A percentile compares a stretch with the other conserved stretches of the same genome.
Evolutionary conservation across 108 stramenopile genomes (phyloP).

Genomic region (Nitzschia palea): DNA sequence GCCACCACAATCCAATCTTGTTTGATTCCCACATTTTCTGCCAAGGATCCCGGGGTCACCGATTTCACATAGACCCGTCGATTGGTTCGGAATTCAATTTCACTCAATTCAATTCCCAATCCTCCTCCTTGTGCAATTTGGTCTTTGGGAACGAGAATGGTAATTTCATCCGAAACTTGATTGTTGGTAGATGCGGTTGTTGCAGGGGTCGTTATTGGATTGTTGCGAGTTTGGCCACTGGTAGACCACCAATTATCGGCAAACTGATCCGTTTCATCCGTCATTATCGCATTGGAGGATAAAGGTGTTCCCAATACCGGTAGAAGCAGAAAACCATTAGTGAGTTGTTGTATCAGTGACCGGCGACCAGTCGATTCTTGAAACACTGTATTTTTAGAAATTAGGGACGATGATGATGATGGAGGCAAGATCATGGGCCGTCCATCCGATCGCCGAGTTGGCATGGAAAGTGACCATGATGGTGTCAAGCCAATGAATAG

Average conservation of each 20-base stretch:
- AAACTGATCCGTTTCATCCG: conserved; percentile 67
- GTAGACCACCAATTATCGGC: conserved; percentile 47
- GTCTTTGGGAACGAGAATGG: conserved; percentile 50
- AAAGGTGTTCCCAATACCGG: no score
- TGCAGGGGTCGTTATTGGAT: conserved; percentile 25
- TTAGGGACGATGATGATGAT: no score
- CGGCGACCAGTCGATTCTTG: no score
- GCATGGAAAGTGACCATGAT: no score
- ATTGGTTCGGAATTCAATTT: conserved; percentile 74
- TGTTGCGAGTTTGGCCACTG: conserved; percentile 18
- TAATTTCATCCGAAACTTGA: conserved; percentile 36
- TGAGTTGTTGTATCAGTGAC: no score
- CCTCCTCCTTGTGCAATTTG: conserved; percentile 41
- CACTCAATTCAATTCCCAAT: conserved; percentile 73
- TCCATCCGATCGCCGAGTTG: no score
- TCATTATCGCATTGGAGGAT: conserved; percentile 42
- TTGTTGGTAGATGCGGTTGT: not conserved
- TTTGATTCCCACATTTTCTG: conserved; percentile 57
- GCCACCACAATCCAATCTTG: conserved; percentile 67
- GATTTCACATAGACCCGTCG: conserved; percentile 75
- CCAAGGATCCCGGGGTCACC: conserved; percentile 62
- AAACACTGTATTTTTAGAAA: no score
- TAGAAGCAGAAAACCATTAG: no score
- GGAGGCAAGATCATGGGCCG: no score
- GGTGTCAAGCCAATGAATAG: no score